Evolutionary conservation across 176 grass and related monocot genomes (phyloP), one percentile per base, ranked within the genome.

Genomic region (Coix lacrymajobi): DNA sequence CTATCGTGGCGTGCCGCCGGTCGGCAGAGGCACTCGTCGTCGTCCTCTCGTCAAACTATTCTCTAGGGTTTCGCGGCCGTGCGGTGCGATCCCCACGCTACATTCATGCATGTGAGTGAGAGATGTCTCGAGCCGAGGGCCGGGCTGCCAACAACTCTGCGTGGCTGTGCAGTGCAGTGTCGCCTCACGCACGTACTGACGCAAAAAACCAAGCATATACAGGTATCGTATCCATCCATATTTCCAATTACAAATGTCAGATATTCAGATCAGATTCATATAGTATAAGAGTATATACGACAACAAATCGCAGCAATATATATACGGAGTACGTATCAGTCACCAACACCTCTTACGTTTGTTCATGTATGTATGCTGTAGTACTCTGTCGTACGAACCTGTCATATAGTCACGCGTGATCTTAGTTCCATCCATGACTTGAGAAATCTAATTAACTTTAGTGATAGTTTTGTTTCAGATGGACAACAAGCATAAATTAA

Each of bases 41-140:
- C 81, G 51, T 88, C 46, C 4, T 33, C 33, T 33, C 49, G 40
- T 69, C 80, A 75, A 88, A 75, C 24, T 88, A 79, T 88, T 85
- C 49, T 8, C 40, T 81, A 86, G 83, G 71, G 46, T 68, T 44
- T 78, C 73, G 25, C 74, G 16, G 49, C 32, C 30, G 49, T 33
- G 30, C 70, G 58, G n/a, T n/a, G n/a, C n/a, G 61, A 84, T 61
- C 29, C 15, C 51, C 51, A 72, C 40, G 54, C 52, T 57, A 57
- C 1, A 8, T 57, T 24, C 22, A 57, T 57, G 52, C 76, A 72
- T 51, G 76, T 79, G 54, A 65, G 41, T 54, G 69, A 46, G 69
- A 48, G 69, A 30, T 46, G 7, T 71, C 38, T 65, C 66, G 30
- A 61, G 36, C 30, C 39, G 32, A 38, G 66, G 75, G 54, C 65